Percentiles rank a stretch among this genome's conserved stretches.
Evolutionary conservation across 2,329 filamentous ascomycete species (phyloP).

Genomic region (Endoconidiophora laricicola): DNA sequence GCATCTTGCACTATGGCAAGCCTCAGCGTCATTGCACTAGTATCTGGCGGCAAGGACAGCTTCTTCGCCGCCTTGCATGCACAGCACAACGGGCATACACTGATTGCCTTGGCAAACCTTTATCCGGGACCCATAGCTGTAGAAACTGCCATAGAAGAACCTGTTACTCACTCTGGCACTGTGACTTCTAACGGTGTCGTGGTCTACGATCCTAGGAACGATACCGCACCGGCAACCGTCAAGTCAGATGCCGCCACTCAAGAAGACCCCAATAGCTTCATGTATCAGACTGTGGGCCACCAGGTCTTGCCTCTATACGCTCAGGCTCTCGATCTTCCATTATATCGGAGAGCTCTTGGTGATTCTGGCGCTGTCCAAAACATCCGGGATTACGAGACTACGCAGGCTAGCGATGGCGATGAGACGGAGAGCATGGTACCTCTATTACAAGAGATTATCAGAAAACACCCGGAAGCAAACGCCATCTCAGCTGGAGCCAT

Average conservation of each 20-base stretch:
- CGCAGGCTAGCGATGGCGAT: slow-evolving; percentile 31
- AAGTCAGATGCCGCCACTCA: slow-evolving; percentile 16
- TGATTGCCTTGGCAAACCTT: slow-evolving; percentile 82
- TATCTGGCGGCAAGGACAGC: slow-evolving; percentile 95
- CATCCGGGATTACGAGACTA: slow-evolving; percentile 48
- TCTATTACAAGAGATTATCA: slow-evolving; percentile 51
- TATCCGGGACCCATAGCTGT: slow-evolving; percentile 34
- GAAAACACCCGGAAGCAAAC: slow-evolving; percentile 60
- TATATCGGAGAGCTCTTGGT: slow-evolving; percentile 64
- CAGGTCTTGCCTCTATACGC: slow-evolving; percentile 72
- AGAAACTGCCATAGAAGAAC: neutral
- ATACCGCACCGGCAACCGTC: slow-evolving; percentile 4
- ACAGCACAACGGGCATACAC: slow-evolving; percentile 62
- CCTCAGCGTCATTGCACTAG: slow-evolving; percentile 71
- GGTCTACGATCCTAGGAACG: slow-evolving; percentile 12
- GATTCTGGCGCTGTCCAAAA: slow-evolving; percentile 52
- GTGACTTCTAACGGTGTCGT: slow-evolving; percentile 14
- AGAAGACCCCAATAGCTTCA: slow-evolving; percentile 77
- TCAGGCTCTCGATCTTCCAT: slow-evolving; percentile 58
- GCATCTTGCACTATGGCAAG: neutral
- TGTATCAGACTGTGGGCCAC: slow-evolving; percentile 98
- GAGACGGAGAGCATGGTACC: slow-evolving; percentile 80
- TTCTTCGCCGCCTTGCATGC: slow-evolving; percentile 89
- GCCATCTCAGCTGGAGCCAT: slow-evolving; percentile 86
- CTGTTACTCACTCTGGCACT: neutral